Base-by-base conservation (phyloP, 495 filamentous ascomycete genomes). In the Hypomontagnella submonticulosa region DNA sequence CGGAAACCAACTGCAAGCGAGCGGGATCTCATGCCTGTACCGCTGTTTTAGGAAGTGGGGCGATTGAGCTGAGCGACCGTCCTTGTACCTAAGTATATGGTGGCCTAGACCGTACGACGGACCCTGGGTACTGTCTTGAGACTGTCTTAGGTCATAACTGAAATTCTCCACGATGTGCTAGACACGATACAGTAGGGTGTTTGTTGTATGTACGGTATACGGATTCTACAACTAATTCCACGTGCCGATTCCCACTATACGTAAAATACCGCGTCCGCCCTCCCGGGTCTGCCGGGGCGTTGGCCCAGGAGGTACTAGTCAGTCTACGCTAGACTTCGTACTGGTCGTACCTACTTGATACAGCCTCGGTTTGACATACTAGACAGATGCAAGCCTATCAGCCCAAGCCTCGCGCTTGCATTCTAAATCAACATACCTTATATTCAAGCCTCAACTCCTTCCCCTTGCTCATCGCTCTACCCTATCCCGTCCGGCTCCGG, bases 1-100 rank as follows among this genome's bases (percentile, higher is more conserved):
- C 59, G 65, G 65, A 68, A 68, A 63, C 55, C 49, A 13, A 53
- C 52, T 68, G 59, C 54, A 68, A 58, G 47, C 53, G 47, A 51
- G 40, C 53, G 65, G 65, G 59, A 59, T 59, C 65, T 67, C 48
- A 59, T 50, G 50, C 34, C 50, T 58, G 65, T 56, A 27, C 37
- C 42, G 41, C 65, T 37, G 40, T 63, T 63, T 59, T 63, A 49
- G 59, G 18, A 44, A 40, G 59, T 41, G 65, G 65, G 58, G 65
- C 65, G 59, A 63, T 63, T 59, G 48, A 63, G 65, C 58, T 68
- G 65, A 62, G 57, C 57, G 27, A 44, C 15, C 16, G 54, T 11
- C 36, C 37, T 9, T 10, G 53, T 57, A 51, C 53, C 30, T 19
- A 36, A 2, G 62, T 55, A 49, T 15, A 54, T 59, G 23, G 61